These are phyloP conservation scores for Bruguiera hainesii DNA, from an alignment of 441 rosid species.

Conservation along the genomic window DNA sequence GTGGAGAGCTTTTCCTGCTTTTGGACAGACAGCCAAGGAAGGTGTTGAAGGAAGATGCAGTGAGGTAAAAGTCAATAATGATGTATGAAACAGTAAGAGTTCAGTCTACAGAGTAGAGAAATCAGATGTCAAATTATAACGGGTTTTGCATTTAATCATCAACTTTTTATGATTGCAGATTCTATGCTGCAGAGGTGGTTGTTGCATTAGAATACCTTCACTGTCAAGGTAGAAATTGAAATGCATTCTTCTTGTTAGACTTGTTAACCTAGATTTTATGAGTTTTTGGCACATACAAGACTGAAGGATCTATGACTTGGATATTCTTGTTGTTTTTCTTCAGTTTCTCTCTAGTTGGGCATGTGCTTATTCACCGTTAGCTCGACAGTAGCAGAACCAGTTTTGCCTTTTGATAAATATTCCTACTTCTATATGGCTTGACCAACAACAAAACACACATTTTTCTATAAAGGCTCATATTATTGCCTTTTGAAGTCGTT, in stretches of 20 bases:
- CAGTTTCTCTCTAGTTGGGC: too few relatives aligned
- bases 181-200: constrained; percentile 86
- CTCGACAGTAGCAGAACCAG: too few relatives aligned
- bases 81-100: background rate
- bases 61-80: constrained; percentile 41
- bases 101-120: background rate
- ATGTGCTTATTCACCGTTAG: too few relatives aligned
- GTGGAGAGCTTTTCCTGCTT: constrained; percentile 95
- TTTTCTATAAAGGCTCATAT: too few relatives aligned
- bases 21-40: constrained; percentile 82
- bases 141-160: background rate
- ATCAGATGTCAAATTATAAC: background rate
- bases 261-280: background rate
- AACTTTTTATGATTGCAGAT: constrained; percentile 39
- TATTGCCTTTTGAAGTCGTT: too few relatives aligned
- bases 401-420: too few relatives aligned
- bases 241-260: background rate
- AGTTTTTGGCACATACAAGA: background rate
- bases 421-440: too few relatives aligned
- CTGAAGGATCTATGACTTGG: too few relatives aligned
- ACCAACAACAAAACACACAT: too few relatives aligned
- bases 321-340: too few relatives aligned
- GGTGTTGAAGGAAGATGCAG: constrained; percentile 93
- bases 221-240: constrained; percentile 63
- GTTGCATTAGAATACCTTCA: constrained; percentile 97